These are phyloP conservation scores for Eutrema japonicum DNA, from an alignment of 345 rosid species.

Conservation along the genomic window DNA sequence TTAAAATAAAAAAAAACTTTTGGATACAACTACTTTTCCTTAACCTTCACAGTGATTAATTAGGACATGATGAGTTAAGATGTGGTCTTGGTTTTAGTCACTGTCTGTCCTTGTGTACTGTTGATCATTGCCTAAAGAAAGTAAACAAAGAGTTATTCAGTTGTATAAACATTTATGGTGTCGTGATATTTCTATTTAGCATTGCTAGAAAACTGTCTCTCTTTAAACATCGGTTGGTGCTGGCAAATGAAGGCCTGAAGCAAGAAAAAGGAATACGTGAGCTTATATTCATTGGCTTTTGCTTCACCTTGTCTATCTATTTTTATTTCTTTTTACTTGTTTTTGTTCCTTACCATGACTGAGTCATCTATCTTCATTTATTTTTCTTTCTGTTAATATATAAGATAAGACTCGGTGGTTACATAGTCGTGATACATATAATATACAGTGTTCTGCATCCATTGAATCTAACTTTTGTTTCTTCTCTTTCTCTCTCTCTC, in stretches of 20 bases:
- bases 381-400: slow-evolving; percentile 27
- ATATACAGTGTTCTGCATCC: slow-evolving; percentile 23
- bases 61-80: background rate
- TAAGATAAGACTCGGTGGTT: slow-evolving; percentile 32
- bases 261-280: slow-evolving; percentile 31
- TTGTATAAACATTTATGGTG: slow-evolving; percentile 12
- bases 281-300: slow-evolving; percentile 25
- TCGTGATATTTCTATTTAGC: slow-evolving; percentile 8
- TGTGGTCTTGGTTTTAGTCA: slow-evolving; percentile 24
- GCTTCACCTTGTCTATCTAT: slow-evolving; percentile 35
- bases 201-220: slow-evolving; percentile 24
- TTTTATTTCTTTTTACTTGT: slow-evolving; percentile 31
- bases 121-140: slow-evolving; percentile 39
- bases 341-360: slow-evolving; percentile 27
- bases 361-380: slow-evolving; percentile 25
- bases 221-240: slow-evolving; percentile 29
- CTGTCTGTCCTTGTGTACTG: slow-evolving; percentile 37
- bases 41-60: slow-evolving; percentile 34
- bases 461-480: slow-evolving; percentile 5
- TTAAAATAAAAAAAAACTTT: background rate
- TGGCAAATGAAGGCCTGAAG: slow-evolving; percentile 25
- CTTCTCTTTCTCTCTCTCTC: background rate
- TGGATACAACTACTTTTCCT: slow-evolving; percentile 21
- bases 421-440: slow-evolving; percentile 30
- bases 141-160: slow-evolving; percentile 31